Percentiles rank a stretch among this genome's conserved stretches.
phyloP scores from a whole-genome alignment of 2,329 filamentous ascomycete species.

The Verticillium nubilum region DNA sequence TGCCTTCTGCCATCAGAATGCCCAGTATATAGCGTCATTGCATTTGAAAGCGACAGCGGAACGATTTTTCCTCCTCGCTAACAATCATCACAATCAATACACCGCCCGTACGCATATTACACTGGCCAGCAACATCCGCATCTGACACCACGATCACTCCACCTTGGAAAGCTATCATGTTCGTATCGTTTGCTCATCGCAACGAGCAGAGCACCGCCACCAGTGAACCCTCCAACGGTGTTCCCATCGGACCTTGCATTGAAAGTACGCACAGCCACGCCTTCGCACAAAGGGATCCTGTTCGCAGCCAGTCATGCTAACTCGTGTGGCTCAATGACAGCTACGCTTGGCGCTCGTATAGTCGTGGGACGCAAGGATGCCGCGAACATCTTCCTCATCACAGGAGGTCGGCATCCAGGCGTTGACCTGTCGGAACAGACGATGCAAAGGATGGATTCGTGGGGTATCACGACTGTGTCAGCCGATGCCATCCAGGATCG shows the following conservation, averaged over 20 bases:
- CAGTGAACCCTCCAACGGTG: not conserved
- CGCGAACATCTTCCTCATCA: constrained; percentile 1
- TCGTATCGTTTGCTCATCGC: not conserved
- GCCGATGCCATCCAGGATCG: not conserved
- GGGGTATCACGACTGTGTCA: not conserved
- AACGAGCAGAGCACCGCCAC: not conserved
- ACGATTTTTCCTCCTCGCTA: not conserved
- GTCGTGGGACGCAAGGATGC: not conserved
- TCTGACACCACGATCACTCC: not conserved
- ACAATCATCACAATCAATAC: too few relatives aligned
- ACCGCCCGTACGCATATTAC: too few relatives aligned
- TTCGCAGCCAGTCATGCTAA: not conserved
- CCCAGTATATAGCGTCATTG: not conserved
- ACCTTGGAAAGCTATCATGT: not conserved
- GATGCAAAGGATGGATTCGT: not conserved
- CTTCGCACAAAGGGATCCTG: not conserved
- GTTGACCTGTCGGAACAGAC: not conserved
- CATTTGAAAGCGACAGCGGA: not conserved
- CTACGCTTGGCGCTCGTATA: constrained; percentile 7
- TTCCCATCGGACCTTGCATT: constrained; percentile 7
- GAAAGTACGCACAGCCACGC: constrained; percentile 1
- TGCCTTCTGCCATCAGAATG: not conserved
- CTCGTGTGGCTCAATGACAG: not conserved
- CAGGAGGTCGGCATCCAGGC: not conserved
- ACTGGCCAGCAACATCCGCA: not conserved